Evolutionary conservation across 208 protist species (phyloP), one percentile per base, ranked within the genome.

Genomic region (Trypanosoma vivax): DNA sequence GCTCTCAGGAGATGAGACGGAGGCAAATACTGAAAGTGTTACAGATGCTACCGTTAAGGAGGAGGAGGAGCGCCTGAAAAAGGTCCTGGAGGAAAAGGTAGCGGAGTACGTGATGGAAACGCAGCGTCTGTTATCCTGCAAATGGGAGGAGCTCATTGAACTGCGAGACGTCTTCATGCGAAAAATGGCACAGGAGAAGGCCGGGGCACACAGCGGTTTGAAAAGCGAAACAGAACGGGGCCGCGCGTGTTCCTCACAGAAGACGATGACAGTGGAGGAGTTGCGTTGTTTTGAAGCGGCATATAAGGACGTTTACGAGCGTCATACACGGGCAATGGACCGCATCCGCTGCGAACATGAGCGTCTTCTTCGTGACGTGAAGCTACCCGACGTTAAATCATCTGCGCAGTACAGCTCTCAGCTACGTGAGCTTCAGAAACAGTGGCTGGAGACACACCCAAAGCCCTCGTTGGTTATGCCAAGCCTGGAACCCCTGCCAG

Each of bases 361-460:
- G 28, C 64, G 73, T 47, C 46, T 43, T 3, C 27, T 81, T 24
- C 41, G 50, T 25, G 27, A 58, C 24, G 40, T n/a, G 42, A 30
- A 60, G n/a, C 25, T 62, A 10, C 58, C 73, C 31, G 58, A 88
- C 37, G 62, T 67, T 10, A 67, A 73, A 16, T 49, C 66, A 43
- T 50, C 64, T 7, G 43, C 60, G 24, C 52, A 53, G 14, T 88
- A 73, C 30, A 28, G 40, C 2, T 51, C 65, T 11, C 45, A 67
- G 47, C 38, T 79, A 14, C 58, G 53, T 21, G 66, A 62, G 39
- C 37, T 60, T 16, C 71, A 83, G 42, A 58, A 60, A 1, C 50
- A 30, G 34, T 88, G 79, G 79, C 18, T 79, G 29, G 50, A 54
- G 39, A 60, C 48, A 35, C 60, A 88, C 53, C 79, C 65, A 34